These are phyloP conservation scores for Houttuynia cordata DNA, from an alignment of 164 flowering plant species.

Conservation along the genomic window DNA sequence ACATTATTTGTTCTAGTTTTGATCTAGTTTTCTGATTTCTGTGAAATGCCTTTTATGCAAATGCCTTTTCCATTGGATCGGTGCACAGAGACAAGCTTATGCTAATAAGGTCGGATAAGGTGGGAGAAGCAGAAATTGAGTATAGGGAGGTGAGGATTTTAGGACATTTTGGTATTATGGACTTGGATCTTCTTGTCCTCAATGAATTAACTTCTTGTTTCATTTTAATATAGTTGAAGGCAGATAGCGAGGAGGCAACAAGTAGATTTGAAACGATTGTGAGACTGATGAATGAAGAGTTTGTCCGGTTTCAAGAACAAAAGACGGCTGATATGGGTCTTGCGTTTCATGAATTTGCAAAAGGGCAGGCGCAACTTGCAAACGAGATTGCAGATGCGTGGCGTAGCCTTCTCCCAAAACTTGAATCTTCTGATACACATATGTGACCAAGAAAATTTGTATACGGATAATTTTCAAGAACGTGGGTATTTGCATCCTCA, in stretches of 20 bases:
- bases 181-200: background rate
- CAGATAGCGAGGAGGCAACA: slow-evolving; percentile 67
- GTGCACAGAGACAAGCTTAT: slow-evolving; percentile 72
- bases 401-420: slow-evolving; percentile 81
- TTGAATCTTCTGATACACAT: slow-evolving; percentile 29
- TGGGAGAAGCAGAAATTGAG: slow-evolving; percentile 43
- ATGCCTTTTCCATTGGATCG: background rate
- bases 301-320: slow-evolving; percentile 76
- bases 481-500: background rate
- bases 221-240: slow-evolving; percentile 50
- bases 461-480: background rate
- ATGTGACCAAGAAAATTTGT: background rate
- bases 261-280: slow-evolving; percentile 69
- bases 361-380: slow-evolving; percentile 83
- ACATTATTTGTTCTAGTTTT: background rate
- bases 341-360: slow-evolving; percentile 73
- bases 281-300: slow-evolving; percentile 67
- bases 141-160: slow-evolving; percentile 47
- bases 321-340: slow-evolving; percentile 74
- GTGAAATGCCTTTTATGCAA: no score
- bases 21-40: no score
- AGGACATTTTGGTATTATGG: background rate
- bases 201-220: background rate
- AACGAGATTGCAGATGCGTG: slow-evolving; percentile 79
- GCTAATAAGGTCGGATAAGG: slow-evolving; percentile 68